Evolutionary conservation across 2,329 filamentous ascomycete species (phyloP).

Genomic region (Trichoderma sp.): DNA sequence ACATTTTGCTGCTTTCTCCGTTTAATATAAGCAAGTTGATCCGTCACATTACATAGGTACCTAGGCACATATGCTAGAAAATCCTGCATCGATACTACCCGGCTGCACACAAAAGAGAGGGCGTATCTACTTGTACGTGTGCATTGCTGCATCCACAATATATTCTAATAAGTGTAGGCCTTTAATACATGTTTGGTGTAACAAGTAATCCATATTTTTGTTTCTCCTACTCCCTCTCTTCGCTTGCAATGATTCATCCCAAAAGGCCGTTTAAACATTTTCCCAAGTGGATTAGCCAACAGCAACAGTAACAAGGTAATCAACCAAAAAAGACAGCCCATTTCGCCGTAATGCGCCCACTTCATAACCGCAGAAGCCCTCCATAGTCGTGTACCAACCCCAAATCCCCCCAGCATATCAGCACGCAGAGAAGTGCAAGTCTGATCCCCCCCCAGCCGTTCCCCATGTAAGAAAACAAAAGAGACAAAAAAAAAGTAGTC

Average conservation of each 20-base stretch:
- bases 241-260: slow-evolving; percentile 7
- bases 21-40: neutral
- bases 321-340: neutral
- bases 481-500: neutral
- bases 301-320: neutral
- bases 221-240: slow-evolving; percentile 12
- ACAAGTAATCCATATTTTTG: slow-evolving; percentile 16
- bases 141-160: slow-evolving; percentile 22
- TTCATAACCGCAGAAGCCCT: neutral
- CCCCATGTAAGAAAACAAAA: neutral
- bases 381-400: neutral
- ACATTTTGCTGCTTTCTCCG: neutral
- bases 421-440: neutral
- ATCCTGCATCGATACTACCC: neutral
- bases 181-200: neutral
- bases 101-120: neutral
- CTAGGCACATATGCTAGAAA: neutral
- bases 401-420: neutral
- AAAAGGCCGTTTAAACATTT: slow-evolving; percentile 10
- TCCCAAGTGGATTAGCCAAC: slow-evolving; percentile 14
- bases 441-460: neutral
- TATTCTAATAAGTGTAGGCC: slow-evolving; percentile 11
- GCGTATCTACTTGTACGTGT: slow-evolving; percentile 11
- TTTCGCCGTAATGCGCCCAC: slow-evolving; percentile 16
- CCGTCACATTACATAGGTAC: neutral